These are phyloP conservation scores for Noccaea caerulescens DNA, from an alignment of 345 rosid genomes.

Conservation along the genomic window DNA sequence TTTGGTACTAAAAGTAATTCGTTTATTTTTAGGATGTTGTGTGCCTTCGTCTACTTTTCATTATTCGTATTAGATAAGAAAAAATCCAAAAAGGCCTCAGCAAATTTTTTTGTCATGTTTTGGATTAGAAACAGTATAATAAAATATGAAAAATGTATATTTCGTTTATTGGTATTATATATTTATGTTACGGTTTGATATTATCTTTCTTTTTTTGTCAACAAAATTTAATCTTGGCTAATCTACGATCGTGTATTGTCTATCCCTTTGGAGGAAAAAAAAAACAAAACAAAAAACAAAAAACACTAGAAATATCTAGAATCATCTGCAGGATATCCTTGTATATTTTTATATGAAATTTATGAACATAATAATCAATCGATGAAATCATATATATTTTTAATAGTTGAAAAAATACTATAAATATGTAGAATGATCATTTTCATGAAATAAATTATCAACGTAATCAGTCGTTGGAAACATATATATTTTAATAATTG, in stretches of 20 bases:
- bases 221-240: background rate
- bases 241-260: slow-evolving; percentile 11
- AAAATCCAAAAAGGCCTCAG: slow-evolving; percentile 11
- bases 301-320: background rate
- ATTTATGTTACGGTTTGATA: background rate
- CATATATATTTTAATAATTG: background rate
- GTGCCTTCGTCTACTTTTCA: slow-evolving; percentile 16
- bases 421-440: background rate
- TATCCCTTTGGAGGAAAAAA: background rate
- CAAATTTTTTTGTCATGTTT: slow-evolving; percentile 19
- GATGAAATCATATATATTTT: background rate
- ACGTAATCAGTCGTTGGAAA: background rate
- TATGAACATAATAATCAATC: background rate
- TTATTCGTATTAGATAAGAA: slow-evolving; percentile 15
- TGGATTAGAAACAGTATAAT: background rate
- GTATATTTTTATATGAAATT: background rate
- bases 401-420: background rate
- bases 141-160: background rate
- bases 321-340: background rate
- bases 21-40: slow-evolving; percentile 6
- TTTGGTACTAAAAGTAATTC: background rate
- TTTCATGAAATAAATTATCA: background rate
- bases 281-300: background rate
- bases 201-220: no score
- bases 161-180: background rate